Evolutionary conservation across 768 basidiomycete genomes (phyloP).

Genomic region (Amanita phalloides): DNA sequence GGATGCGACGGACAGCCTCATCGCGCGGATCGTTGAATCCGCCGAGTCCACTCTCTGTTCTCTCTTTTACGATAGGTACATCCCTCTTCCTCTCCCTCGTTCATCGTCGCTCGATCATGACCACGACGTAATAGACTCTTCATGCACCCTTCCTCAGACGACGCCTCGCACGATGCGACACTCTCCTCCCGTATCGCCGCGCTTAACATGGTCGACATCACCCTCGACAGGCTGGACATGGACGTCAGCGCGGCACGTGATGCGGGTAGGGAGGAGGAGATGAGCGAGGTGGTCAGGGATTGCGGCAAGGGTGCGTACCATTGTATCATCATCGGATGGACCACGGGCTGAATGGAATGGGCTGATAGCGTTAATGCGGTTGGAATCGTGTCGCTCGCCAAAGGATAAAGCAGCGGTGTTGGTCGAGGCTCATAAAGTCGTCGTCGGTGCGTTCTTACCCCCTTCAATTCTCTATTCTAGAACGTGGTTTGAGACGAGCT

Average conservation of each 20-base stretch:
- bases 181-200: slow-evolving; percentile 85
- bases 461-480: background rate
- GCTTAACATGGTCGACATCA: slow-evolving; percentile 82
- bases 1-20: slow-evolving; percentile 20
- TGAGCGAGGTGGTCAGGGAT: slow-evolving; percentile 68
- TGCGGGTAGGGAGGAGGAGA: slow-evolving; percentile 37
- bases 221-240: slow-evolving; percentile 82
- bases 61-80: slow-evolving; percentile 78
- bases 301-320: slow-evolving; percentile 32
- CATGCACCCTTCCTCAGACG: slow-evolving; percentile 53
- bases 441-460: slow-evolving; percentile 55
- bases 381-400: slow-evolving; percentile 43
- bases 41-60: slow-evolving; percentile 66
- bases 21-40: slow-evolving; percentile 50
- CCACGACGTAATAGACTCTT: slow-evolving; percentile 46
- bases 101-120: background rate
- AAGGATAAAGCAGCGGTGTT: slow-evolving; percentile 72
- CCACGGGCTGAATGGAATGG: too few relatives aligned
- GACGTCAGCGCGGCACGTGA: slow-evolving; percentile 47
- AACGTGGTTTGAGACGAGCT: background rate
- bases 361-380: slow-evolving; percentile 21
- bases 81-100: slow-evolving; percentile 5
- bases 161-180: slow-evolving; percentile 83
- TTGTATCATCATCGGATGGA: background rate
- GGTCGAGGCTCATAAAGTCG: slow-evolving; percentile 73